phyloP scores from a whole-genome alignment of 108 stramenopile species.

The Cyclostephanos invisitatus region DNA sequence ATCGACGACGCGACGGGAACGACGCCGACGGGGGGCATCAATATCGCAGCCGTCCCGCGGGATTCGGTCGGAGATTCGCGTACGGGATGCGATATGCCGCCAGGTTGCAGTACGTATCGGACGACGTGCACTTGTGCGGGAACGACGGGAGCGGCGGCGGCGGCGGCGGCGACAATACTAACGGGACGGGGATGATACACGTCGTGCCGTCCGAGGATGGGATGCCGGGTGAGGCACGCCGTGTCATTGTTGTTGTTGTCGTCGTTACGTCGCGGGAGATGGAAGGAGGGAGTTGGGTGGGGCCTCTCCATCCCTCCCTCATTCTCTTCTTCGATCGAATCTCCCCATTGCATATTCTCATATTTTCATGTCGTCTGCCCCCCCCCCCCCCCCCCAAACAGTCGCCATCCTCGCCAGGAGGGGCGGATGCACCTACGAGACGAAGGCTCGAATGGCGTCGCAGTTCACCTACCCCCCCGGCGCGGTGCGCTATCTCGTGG shows the following conservation, averaged over 20 bases:
- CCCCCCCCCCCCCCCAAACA: neutral
- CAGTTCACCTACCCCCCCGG: conserved; percentile 28
- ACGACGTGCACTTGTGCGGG: conserved; percentile 27
- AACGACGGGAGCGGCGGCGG: neutral
- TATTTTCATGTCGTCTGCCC: neutral
- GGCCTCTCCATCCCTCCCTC: neutral
- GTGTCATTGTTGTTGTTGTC: neutral
- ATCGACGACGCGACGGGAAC: no score
- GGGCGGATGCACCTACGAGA: conserved; percentile 51
- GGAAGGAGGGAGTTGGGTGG: no score
- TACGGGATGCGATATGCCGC: conserved; percentile 38
- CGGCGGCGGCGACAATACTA: neutral
- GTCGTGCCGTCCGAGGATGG: conserved; percentile 29
- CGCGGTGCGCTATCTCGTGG: conserved; percentile 40
- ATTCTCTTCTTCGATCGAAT: neutral
- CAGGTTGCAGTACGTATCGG: conserved; percentile 15
- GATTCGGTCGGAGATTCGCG: conserved; percentile 32
- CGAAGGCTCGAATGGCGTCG: conserved; percentile 43
- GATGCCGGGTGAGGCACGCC: conserved; percentile 15
- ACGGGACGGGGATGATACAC: conserved; percentile 8
- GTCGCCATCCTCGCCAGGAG: conserved; percentile 49
- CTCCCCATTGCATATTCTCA: neutral
- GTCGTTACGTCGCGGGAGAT: no score
- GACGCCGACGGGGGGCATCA: neutral
- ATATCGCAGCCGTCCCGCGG: conserved; percentile 30